A percentile compares a stretch with the other conserved stretches of the same genome.
Evolutionary conservation across 2,329 filamentous ascomycete species (phyloP).

Genomic region (Pseudovirgaria hyperparasitica): DNA sequence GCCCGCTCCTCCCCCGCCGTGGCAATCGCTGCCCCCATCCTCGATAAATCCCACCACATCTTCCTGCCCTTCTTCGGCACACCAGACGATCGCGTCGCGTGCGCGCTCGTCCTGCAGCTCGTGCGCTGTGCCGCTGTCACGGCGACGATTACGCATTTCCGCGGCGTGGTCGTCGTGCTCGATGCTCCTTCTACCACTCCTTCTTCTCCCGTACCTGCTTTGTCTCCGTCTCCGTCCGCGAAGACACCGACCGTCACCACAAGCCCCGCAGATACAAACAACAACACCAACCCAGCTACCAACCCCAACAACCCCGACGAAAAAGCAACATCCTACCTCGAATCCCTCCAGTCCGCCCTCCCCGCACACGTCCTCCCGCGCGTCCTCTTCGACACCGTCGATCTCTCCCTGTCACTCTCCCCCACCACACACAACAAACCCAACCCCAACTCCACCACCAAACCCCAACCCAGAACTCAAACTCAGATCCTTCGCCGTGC

Average conservation of each 20-base stretch:
- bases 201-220: conserved; percentile 1
- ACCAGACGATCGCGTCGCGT: conserved; percentile 64
- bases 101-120: conserved; percentile 73
- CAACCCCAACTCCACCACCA: conserved; percentile 23
- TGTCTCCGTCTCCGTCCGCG: conserved; percentile 8
- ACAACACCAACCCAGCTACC: conserved; percentile 3
- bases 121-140: conserved; percentile 68
- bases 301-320: conserved; percentile 13
- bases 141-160: conserved; percentile 57
- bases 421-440: conserved; percentile 11
- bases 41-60: conserved; percentile 65
- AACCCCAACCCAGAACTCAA: no score
- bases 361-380: conserved; percentile 37
- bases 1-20: conserved; percentile 47
- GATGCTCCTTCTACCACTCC: conserved; percentile 6
- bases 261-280: conserved; percentile 4
- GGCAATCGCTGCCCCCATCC: conserved; percentile 40
- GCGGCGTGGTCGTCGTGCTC: no score
- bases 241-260: conserved; percentile 7
- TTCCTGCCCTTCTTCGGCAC: conserved; percentile 83
- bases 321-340: conserved; percentile 43
- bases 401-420: no score
- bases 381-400: conserved; percentile 44
- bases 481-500: conserved; percentile 36
- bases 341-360: conserved; percentile 42